Conservation (phyloP, 352 stramenopile species). For the Blastocystis sp. region DNA sequence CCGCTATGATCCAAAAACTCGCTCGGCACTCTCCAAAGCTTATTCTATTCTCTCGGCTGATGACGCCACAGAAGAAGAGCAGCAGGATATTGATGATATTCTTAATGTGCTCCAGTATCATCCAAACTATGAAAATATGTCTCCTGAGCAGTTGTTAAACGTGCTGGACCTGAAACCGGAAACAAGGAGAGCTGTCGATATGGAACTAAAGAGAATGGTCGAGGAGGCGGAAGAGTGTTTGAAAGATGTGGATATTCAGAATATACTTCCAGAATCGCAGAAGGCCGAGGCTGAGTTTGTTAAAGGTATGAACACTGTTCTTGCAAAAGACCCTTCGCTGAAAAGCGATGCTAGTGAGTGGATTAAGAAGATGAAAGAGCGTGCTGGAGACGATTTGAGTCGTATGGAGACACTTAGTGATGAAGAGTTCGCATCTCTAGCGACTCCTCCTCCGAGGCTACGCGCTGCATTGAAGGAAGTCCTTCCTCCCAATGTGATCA, state of each 20-base stretch:
- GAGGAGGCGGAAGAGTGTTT: not conserved
- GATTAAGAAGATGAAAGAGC: not conserved
- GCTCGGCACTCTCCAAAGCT: not conserved
- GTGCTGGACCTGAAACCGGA: not conserved
- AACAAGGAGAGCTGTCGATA: not conserved
- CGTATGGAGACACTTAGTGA: conserved; percentile 36
- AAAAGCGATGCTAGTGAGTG: not conserved
- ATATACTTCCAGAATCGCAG: not conserved
- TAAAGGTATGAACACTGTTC: not conserved
- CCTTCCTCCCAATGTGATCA: not conserved
- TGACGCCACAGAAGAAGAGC: not conserved
- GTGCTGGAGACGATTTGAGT: conserved; percentile 3
- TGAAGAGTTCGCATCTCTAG: conserved; percentile 1
- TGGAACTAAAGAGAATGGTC: not conserved
- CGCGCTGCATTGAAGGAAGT: not conserved
- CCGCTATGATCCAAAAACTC: not conserved
- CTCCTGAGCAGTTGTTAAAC: conserved; percentile 7
- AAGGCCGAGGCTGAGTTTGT: not conserved
- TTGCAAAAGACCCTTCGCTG: not conserved
- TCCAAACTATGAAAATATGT: conserved; percentile 2
- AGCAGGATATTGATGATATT: not conserved
- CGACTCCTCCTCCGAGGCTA: not conserved
- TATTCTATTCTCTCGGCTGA: not conserved
- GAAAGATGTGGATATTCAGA: not conserved
- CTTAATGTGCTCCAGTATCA: not conserved